A percentile compares a stretch with the other conserved stretches of the same genome.
phyloP scores from a whole-genome alignment of 2,329 filamentous ascomycete genomes.

The Exophiala lecanii-corni region DNA sequence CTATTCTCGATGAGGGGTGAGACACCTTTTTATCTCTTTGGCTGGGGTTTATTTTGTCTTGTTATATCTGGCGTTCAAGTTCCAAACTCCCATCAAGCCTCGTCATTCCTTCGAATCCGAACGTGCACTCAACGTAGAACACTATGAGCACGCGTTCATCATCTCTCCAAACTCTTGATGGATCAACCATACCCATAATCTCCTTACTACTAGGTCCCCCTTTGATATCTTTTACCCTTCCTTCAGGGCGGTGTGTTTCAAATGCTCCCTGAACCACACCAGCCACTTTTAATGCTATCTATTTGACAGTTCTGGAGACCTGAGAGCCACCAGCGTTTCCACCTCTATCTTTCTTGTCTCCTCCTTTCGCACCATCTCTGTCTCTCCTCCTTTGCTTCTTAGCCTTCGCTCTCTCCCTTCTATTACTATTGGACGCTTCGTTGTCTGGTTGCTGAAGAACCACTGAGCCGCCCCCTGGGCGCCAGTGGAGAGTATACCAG shows the following conservation, averaged over 20 bases:
- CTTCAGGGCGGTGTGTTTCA: background rate
- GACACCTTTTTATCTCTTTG: background rate
- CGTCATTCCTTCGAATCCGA: background rate
- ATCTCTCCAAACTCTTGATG: background rate
- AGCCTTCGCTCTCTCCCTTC: too few relatives aligned
- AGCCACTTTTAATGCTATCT: too few relatives aligned
- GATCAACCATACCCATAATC: background rate
- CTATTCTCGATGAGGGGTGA: background rate
- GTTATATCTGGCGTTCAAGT: background rate
- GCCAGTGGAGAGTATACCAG: too few relatives aligned
- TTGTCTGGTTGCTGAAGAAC: too few relatives aligned
- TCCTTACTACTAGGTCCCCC: background rate
- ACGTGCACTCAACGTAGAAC: background rate
- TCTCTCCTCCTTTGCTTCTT: too few relatives aligned
- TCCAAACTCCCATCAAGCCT: background rate
- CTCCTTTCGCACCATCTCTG: too few relatives aligned
- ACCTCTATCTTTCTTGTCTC: too few relatives aligned
- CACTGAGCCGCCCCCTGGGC: too few relatives aligned
- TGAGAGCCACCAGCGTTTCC: too few relatives aligned
- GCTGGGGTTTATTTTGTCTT: background rate
- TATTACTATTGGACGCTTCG: too few relatives aligned
- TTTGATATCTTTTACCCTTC: background rate
- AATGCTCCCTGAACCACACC: too few relatives aligned
- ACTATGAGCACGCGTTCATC: background rate
- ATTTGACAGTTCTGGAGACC: too few relatives aligned